A percentile compares a stretch with the other conserved stretches of the same genome.
Evolutionary conservation across 2,329 filamentous ascomycete genomes (phyloP).

Genomic region (Nigrospora osmanthi): DNA sequence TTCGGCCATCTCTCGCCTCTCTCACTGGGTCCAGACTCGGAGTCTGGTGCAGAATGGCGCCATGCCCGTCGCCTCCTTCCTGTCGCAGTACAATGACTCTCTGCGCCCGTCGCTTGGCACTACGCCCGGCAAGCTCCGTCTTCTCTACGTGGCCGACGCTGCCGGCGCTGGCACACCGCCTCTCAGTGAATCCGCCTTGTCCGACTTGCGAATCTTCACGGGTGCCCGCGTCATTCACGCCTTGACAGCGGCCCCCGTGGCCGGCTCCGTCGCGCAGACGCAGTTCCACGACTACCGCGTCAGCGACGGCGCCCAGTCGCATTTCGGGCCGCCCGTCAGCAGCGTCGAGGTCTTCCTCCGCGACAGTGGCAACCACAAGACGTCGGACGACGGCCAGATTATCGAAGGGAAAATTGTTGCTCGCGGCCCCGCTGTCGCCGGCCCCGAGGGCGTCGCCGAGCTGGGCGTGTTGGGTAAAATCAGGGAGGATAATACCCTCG

Average conservation of each 20-base stretch:
- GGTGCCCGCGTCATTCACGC: conserved; percentile 79
- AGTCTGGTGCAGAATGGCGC: conserved; percentile 62
- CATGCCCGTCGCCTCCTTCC: conserved; percentile 59
- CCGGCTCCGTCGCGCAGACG: conserved; percentile 82
- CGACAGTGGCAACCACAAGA: conserved; percentile 52
- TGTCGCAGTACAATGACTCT: conserved; percentile 54
- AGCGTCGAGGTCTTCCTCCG: conserved; percentile 71
- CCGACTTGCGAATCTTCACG: conserved; percentile 75
- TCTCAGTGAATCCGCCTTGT: conserved; percentile 62
- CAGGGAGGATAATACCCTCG: conserved; percentile 65
- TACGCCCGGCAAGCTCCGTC: conserved; percentile 65
- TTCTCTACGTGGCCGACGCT: conserved; percentile 73
- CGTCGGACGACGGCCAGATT: conserved; percentile 51
- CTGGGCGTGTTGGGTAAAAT: conserved; percentile 59
- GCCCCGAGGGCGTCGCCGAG: conserved; percentile 40
- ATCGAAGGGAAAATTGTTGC: conserved; percentile 59
- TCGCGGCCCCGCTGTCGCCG: conserved; percentile 65
- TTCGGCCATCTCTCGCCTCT: conserved; percentile 56
- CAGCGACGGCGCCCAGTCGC: conserved; percentile 36
- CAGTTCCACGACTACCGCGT: conserved; percentile 80
- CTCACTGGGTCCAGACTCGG: conserved; percentile 66
- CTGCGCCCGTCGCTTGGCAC: conserved; percentile 51
- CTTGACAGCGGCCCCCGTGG: conserved; percentile 73
- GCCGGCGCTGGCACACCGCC: conserved; percentile 53
- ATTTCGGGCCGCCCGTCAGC: conserved; percentile 78